phyloP scores from a whole-genome alignment of 257 asterid species.

The Penstemon davidsonii region DNA sequence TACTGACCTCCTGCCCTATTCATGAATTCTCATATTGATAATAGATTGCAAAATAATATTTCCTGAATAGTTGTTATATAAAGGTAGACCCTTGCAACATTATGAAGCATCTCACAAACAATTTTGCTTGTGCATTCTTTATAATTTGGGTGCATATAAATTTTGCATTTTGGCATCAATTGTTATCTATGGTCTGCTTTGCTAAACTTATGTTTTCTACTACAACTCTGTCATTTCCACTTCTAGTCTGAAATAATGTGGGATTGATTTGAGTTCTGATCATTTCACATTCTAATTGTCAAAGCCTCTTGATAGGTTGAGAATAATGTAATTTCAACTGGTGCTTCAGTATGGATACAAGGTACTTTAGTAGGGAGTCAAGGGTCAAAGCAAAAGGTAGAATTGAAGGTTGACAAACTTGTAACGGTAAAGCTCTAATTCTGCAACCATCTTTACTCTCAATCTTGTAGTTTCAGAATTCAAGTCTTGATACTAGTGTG shows the following conservation, averaged over 20 bases:
- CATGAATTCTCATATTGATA: background rate
- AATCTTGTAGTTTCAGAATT: slow-evolving; percentile 8
- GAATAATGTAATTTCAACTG: slow-evolving; percentile 70
- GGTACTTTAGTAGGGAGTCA: slow-evolving; percentile 84
- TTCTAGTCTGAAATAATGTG: slow-evolving; percentile 22
- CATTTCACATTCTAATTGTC: slow-evolving; percentile 11
- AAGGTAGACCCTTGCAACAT: background rate
- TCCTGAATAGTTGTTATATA: background rate
- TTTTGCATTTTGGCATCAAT: slow-evolving; percentile 15
- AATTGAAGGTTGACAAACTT: slow-evolving; percentile 85
- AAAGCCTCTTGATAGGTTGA: slow-evolving; percentile 59
- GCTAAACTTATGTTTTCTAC: slow-evolving; percentile 4
- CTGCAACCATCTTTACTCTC: slow-evolving; percentile 9
- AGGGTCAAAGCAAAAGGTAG: slow-evolving; percentile 93
- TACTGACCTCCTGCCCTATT: background rate
- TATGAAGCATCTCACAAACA: background rate
- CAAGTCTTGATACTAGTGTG: slow-evolving; percentile 12
- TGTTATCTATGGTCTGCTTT: slow-evolving; percentile 21
- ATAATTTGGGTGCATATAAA: background rate
- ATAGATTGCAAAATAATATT: slow-evolving; percentile 4
- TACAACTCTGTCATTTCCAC: background rate
- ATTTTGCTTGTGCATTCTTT: slow-evolving; percentile 4
- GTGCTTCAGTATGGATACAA: slow-evolving; percentile 82
- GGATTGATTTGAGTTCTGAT: slow-evolving; percentile 21
- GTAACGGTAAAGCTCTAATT: slow-evolving; percentile 52